phyloP scores from a whole-genome alignment of 495 filamentous ascomycete species.

The Hypoxylon rickii region DNA sequence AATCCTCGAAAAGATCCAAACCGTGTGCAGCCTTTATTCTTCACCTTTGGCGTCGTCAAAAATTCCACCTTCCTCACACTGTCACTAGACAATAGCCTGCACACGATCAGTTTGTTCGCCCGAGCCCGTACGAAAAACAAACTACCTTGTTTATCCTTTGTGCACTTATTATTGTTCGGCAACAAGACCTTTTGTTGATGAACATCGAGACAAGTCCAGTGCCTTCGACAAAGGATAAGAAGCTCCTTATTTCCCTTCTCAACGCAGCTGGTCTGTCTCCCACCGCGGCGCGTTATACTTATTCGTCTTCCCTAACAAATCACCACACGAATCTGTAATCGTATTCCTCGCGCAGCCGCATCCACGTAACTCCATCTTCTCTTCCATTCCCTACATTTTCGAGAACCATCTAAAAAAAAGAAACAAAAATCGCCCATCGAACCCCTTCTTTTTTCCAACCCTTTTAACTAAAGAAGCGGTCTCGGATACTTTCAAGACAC shows the following conservation, averaged over 20 bases:
- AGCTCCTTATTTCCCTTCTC: slow-evolving; percentile 25
- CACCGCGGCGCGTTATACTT: slow-evolving; percentile 7
- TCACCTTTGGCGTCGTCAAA: slow-evolving; percentile 14
- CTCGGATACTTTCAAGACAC: background rate
- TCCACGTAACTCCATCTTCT: background rate
- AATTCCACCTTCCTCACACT: no score
- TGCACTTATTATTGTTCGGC: slow-evolving; percentile 21
- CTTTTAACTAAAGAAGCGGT: slow-evolving; percentile 1
- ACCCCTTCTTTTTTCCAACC: background rate
- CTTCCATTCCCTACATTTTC: background rate
- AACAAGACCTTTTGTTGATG: slow-evolving; percentile 28
- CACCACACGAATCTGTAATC: slow-evolving; percentile 17
- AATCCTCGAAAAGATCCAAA: no score
- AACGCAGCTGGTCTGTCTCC: background rate
- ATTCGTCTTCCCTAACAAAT: slow-evolving; percentile 12
- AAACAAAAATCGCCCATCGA: background rate
- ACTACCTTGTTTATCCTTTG: slow-evolving; percentile 5
- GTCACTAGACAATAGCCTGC: background rate
- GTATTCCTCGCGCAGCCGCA: slow-evolving; percentile 8
- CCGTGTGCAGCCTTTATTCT: no score
- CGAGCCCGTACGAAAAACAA: slow-evolving; percentile 5
- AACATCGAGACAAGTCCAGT: slow-evolving; percentile 3
- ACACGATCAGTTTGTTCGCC: slow-evolving; percentile 19
- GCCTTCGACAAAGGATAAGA: slow-evolving; percentile 29
- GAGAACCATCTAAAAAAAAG: slow-evolving; percentile 5